Percentiles rank a stretch among this genome's conserved stretches.
These are phyloP conservation scores for Arachis hypogaea DNA, from an alignment of 306 rosid species.

Conservation along the genomic window DNA sequence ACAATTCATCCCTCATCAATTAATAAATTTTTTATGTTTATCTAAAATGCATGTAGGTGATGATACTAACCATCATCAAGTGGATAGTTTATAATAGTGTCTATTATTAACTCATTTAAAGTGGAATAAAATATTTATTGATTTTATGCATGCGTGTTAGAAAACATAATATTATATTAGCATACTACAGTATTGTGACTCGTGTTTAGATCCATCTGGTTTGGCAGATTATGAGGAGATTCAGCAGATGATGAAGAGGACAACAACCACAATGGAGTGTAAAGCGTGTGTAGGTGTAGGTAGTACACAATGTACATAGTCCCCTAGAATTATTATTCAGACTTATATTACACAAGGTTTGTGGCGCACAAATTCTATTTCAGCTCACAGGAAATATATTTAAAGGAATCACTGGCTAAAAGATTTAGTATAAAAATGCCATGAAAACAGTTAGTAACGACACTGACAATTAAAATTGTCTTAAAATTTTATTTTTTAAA, in stretches of 20 bases:
- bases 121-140: neutral
- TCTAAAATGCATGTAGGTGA: neutral
- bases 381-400: too few relatives aligned
- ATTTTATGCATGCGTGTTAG: neutral
- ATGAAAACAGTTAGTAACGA: too few relatives aligned
- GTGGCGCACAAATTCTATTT: too few relatives aligned
- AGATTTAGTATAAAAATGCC: too few relatives aligned
- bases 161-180: neutral
- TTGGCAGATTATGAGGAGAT: neutral
- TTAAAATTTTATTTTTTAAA: too few relatives aligned
- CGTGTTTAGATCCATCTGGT: neutral
- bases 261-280: neutral
- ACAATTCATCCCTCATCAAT: neutral
- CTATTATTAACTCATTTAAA: too few relatives aligned
- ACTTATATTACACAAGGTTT: too few relatives aligned
- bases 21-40: too few relatives aligned
- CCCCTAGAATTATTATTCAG: too few relatives aligned
- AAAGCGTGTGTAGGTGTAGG: neutral
- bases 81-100: neutral
- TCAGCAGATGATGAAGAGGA: neutral
- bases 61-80: conserved; percentile 2
- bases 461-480: too few relatives aligned
- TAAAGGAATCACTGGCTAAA: too few relatives aligned
- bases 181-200: neutral
- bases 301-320: too few relatives aligned